Evolutionary conservation across 208 protist genomes (phyloP).

Genomic region (Balamuthia mandrillaris): DNA sequence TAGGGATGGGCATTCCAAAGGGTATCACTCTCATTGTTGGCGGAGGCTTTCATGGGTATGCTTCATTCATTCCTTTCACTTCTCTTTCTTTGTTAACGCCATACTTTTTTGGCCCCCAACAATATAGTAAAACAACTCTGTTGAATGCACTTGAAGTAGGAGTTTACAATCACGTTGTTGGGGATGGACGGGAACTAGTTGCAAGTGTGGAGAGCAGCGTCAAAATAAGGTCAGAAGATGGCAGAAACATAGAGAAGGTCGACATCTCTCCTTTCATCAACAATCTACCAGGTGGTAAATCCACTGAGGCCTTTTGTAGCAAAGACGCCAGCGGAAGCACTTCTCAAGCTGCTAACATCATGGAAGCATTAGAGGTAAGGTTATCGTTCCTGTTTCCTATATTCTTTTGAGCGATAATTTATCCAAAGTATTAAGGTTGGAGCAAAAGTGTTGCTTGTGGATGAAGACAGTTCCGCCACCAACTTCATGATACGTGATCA

Average conservation of each 20-base stretch:
- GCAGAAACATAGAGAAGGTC: constrained; percentile 78
- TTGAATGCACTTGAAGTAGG: constrained; percentile 84
- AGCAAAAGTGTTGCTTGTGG: constrained; percentile 79
- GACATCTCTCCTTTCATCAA: constrained; percentile 90
- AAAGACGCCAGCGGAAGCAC: constrained; percentile 81
- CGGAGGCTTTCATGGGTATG: constrained; percentile 84
- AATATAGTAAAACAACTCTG: constrained; percentile 83
- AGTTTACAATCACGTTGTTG: constrained; percentile 88
- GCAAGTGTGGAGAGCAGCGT: constrained; percentile 58
- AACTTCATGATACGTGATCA: constrained; percentile 92
- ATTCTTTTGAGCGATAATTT: not conserved
- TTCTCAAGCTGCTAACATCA: constrained; percentile 85
- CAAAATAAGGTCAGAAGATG: constrained; percentile 90
- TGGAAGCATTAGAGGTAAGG: constrained; percentile 84
- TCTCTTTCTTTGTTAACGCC: not conserved
- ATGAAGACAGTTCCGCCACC: constrained; percentile 92
- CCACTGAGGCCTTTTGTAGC: constrained; percentile 62
- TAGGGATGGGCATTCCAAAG: constrained; percentile 82
- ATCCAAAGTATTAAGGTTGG: constrained; percentile 79
- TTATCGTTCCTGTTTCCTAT: not conserved
- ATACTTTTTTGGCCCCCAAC: not conserved
- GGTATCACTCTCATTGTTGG: constrained; percentile 91
- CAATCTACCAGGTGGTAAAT: constrained; percentile 79
- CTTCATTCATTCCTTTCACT: not conserved
- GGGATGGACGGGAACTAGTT: constrained; percentile 87